Evolutionary conservation across 1,284 basidiomycete species (phyloP), one percentile per base, ranked within the genome.

Genomic region (Schizophyllum amplum): DNA sequence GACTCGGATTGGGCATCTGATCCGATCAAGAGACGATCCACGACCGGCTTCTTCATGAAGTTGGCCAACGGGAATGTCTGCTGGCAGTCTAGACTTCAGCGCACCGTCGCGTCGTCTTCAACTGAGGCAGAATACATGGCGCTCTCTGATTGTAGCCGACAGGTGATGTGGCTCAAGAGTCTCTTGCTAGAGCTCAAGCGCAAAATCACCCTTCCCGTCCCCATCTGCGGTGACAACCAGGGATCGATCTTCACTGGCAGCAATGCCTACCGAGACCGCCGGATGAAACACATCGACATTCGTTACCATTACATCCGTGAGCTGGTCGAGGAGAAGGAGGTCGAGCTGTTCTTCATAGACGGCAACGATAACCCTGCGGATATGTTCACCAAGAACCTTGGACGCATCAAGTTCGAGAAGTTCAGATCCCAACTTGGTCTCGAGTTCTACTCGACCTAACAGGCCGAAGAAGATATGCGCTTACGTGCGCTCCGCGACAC

Each of bases 221-320:
- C 47, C 1, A 58, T 75, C 27, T 63, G 56, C 60, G 62, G 63
- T 15, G 72, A 78, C 61, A 77, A 77, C 57, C 64, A 72, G 54
- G 66, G 69, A 1, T 62, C 72, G 0, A 66, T 77, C 7, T 60
- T 63, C 25, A 60, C 75, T 5, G 65, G 67, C 1, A 51, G 57
- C 1, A 72, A 74, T 51, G 66, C 72, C 4, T 61, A 68, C 0
- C 57, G 55, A 22, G 64, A 69, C 48, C 20, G 55, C 4, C 56
- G 68, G 0, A 66, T 71, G 7, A 77, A 77, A 60, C 76, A 79
- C 61, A 75, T 78, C 52, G 68, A 76, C 55, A 66, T 75, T 52
- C 57, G 57, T 1, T 67, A 71, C 57, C 75, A 75, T 57, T 72
- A 63, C 53, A 63, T 76, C 25, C 66, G 70, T 0, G 69, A 75